Evolutionary conservation across 306 rosid genomes (phyloP).

Genomic region (Glycine tomentella): DNA sequence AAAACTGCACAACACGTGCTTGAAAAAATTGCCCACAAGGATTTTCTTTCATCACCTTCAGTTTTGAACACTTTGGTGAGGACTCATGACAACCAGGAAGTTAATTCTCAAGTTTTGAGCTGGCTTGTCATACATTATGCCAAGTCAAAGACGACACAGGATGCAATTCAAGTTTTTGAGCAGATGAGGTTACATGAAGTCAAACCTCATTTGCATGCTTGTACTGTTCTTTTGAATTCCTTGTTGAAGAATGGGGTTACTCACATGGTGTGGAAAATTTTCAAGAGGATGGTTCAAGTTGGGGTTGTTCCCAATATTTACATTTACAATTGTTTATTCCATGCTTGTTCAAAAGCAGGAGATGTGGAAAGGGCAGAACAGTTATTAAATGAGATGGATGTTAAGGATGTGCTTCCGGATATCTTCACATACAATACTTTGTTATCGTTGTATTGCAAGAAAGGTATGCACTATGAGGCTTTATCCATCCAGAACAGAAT

Average conservation of each 20-base stretch:
- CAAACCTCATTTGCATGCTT: slow-evolving; percentile 80
- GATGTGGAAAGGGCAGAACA: slow-evolving; percentile 74
- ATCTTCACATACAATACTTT: slow-evolving; percentile 82
- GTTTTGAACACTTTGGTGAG: slow-evolving; percentile 72
- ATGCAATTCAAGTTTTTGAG: slow-evolving; percentile 82
- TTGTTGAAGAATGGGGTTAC: slow-evolving; percentile 74
- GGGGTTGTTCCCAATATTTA: slow-evolving; percentile 75
- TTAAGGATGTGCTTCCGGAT: slow-evolving; percentile 69
- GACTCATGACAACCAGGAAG: slow-evolving; percentile 61
- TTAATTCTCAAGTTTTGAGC: slow-evolving; percentile 83
- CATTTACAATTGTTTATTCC: slow-evolving; percentile 78
- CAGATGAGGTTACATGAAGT: slow-evolving; percentile 66
- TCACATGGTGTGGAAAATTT: slow-evolving; percentile 75
- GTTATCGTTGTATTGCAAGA: slow-evolving; percentile 75
- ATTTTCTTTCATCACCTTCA: slow-evolving; percentile 73
- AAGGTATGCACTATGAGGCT: slow-evolving; percentile 87
- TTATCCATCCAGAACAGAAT: slow-evolving; percentile 74
- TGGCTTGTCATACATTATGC: slow-evolving; percentile 81
- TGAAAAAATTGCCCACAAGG: slow-evolving; percentile 69
- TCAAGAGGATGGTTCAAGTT: slow-evolving; percentile 60
- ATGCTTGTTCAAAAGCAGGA: slow-evolving; percentile 83
- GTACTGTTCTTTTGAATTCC: slow-evolving; percentile 80
- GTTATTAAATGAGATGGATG: slow-evolving; percentile 76
- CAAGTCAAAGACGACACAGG: slow-evolving; percentile 66
- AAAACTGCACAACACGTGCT: slow-evolving; percentile 73